Evolutionary conservation across 2,329 filamentous ascomycete genomes (phyloP).

Genomic region (Fusarium liriodendri): DNA sequence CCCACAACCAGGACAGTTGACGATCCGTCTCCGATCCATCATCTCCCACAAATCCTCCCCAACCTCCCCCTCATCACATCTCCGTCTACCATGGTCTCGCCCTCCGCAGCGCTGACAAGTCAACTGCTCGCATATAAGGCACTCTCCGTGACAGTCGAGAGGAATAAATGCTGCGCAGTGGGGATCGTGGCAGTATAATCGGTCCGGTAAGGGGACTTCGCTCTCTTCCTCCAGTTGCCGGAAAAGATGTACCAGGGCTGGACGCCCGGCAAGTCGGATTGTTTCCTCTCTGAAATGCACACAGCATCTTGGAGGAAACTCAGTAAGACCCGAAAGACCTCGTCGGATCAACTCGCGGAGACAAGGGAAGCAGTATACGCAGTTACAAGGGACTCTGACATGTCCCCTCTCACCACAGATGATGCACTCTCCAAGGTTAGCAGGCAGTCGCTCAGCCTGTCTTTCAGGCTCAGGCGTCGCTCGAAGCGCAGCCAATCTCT

Average conservation of each 20-base stretch:
- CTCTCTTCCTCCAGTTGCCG: constrained; percentile 33
- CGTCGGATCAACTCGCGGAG: constrained; percentile 29
- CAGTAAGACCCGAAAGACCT: constrained; percentile 30
- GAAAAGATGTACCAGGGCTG: constrained; percentile 34
- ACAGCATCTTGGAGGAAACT: constrained; percentile 42
- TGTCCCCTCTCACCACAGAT: constrained; percentile 23
- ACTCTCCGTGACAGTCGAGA: background rate
- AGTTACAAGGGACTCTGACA: constrained; percentile 23
- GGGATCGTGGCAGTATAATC: constrained; percentile 39
- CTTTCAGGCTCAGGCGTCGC: background rate
- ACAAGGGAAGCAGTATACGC: constrained; percentile 36
- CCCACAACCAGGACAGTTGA: constrained; percentile 40
- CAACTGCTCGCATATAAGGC: constrained; percentile 11
- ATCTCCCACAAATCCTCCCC: constrained; percentile 39
- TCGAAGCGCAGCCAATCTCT: constrained; percentile 15
- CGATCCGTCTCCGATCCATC: constrained; percentile 37
- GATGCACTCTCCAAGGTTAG: constrained; percentile 23
- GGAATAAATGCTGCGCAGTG: constrained; percentile 40
- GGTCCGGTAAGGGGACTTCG: background rate
- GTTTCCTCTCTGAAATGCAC: constrained; percentile 23
- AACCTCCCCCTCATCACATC: constrained; percentile 16
- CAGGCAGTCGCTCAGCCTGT: background rate
- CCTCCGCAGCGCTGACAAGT: constrained; percentile 29
- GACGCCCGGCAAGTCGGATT: constrained; percentile 14
- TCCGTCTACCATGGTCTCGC: constrained; percentile 12